Percentiles rank a stretch among this genome's conserved stretches.
Evolutionary conservation across 2,329 filamentous ascomycete species (phyloP).

Genomic region (Boeremia exigua): DNA sequence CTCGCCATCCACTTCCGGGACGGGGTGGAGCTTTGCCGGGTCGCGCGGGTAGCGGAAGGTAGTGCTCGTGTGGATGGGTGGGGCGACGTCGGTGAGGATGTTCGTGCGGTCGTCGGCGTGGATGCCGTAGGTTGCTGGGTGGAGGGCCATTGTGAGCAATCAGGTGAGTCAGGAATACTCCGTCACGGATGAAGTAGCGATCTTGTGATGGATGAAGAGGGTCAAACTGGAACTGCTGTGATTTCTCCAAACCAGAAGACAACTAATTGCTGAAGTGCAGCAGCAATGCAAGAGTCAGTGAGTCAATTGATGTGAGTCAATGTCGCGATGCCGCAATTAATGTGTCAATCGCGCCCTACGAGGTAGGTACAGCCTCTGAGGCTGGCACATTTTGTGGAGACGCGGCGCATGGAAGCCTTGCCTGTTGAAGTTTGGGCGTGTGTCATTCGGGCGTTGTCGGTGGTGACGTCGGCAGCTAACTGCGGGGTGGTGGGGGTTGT

Average conservation of each 20-base stretch:
- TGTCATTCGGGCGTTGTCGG: constrained; percentile 13
- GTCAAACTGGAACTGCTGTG: too few relatives aligned
- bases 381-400: constrained; percentile 9
- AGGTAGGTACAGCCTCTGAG: not conserved
- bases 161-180: not conserved
- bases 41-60: constrained; percentile 83
- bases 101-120: constrained; percentile 84
- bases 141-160: constrained; percentile 27
- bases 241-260: too few relatives aligned
- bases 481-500: constrained; percentile 32
- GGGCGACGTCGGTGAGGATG: constrained; percentile 78
- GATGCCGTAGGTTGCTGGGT: constrained; percentile 73
- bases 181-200: too few relatives aligned
- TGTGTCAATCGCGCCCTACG: constrained; percentile 24
- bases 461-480: constrained; percentile 22
- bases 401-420: constrained; percentile 7
- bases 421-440: constrained; percentile 9
- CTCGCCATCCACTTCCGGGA: constrained; percentile 55
- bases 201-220: too few relatives aligned
- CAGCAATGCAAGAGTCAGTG: too few relatives aligned
- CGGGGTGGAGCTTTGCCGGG: constrained; percentile 67
- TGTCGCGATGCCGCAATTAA: not conserved
- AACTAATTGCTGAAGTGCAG: too few relatives aligned
- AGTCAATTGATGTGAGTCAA: too few relatives aligned
- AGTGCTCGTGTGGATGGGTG: constrained; percentile 87